Conservation (phyloP, 176 grass and related monocot species). For the Carex pumila region DNA sequence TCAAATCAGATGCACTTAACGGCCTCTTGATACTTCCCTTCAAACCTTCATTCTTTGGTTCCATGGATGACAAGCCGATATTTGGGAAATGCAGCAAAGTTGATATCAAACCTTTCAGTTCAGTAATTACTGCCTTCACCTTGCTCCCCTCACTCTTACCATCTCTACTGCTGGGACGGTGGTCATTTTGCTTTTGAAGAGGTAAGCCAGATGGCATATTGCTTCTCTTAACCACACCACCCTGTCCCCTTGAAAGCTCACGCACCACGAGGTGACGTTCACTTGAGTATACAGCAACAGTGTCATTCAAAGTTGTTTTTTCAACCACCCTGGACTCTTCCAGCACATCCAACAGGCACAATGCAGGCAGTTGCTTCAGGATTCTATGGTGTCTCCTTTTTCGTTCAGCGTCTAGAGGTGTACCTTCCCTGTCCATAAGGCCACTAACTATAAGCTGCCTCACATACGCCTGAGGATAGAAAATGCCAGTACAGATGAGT, state of each 20-base stretch:
- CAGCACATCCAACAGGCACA: constrained; percentile 64
- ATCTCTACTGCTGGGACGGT: constrained; percentile 34
- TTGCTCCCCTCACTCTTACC: constrained; percentile 31
- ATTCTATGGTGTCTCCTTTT: constrained; percentile 76
- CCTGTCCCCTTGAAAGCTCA: constrained; percentile 48
- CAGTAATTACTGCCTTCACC: constrained; percentile 48
- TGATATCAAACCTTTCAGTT: constrained; percentile 64
- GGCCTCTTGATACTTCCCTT: constrained; percentile 57
- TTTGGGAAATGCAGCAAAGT: constrained; percentile 55
- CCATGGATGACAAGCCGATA: constrained; percentile 26
- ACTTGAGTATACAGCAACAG: constrained; percentile 63
- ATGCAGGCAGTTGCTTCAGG: constrained; percentile 81
- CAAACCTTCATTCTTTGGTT: constrained; percentile 36
- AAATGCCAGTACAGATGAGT: constrained; percentile 75
- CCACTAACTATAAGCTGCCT: constrained; percentile 97
- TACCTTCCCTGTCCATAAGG: constrained; percentile 62
- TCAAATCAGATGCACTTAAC: constrained; percentile 37
- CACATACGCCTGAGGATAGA: constrained; percentile 90
- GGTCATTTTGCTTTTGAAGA: constrained; percentile 37
- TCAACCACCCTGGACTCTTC: constrained; percentile 61
- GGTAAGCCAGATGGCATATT: constrained; percentile 31
- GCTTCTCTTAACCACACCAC: constrained; percentile 32
- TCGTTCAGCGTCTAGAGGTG: constrained; percentile 59
- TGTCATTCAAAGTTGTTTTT: constrained; percentile 49
- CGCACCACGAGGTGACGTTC: constrained; percentile 79